Base-by-base conservation (phyloP, 495 filamentous ascomycete genomes). In the Monascus purpureus region DNA sequence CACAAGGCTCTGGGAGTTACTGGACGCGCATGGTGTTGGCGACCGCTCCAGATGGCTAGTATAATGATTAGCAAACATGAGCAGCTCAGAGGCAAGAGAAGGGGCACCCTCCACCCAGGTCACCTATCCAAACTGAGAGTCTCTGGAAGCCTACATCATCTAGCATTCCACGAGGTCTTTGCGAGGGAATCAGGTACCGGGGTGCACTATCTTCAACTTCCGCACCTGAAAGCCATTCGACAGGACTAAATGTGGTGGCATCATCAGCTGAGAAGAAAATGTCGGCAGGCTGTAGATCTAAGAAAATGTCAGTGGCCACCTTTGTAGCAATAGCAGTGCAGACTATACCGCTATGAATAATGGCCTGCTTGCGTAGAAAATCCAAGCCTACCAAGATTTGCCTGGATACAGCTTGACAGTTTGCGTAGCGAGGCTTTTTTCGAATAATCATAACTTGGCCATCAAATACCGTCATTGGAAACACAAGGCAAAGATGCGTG, bases 401-500 rank as follows among this genome's bases (percentile, higher is more conserved):
- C 9, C 28, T 39, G 13, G 40, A 47, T 7, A 47, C 28, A 11
- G 33, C 23, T 23, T 31, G 46, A 6, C 17, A 4, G 4, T 11
- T 28, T 2, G 8, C 30, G 2, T 38, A 38, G 18, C 43, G 32
- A 2, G 29, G 37, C 13, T 28, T 20, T 9, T 18, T 24, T 8
- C 32, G 17, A 17, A 32, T 36, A 18, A 41, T 26, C 16, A 52
- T 17, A 14, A 25, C 33, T 9, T 44, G 42, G 4, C 50, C 34
- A 3, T 39, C 45, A 6, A 50, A 49, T 7, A 53, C 55, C 2
- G 52, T 23, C 2, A 53, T 38, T 0, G 53, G 43, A 12, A 49
- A 47, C 2, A 59, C 53, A 2, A 59, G 32, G 23, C 46, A 53
- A 9, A 47, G 29, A 38, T 63, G 58, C 3, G 16, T 30, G 8